These are phyloP conservation scores for Mycena olivaceomarginata DNA, from an alignment of 768 basidiomycete species.

Conservation along the genomic window DNA sequence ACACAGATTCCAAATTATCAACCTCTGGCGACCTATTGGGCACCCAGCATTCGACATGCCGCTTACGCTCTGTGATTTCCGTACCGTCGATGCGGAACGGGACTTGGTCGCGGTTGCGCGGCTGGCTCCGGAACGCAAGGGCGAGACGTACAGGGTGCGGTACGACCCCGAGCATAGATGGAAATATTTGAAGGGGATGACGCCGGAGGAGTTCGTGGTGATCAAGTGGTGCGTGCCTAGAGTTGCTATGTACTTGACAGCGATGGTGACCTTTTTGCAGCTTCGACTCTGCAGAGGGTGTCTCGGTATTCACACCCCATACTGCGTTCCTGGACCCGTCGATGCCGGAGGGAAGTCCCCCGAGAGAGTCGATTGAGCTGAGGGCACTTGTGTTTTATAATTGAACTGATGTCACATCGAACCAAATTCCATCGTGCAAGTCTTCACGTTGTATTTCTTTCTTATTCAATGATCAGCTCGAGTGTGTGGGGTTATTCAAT, in stretches of 20 bases:
- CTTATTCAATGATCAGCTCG: conserved; percentile 15
- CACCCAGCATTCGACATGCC: conserved; percentile 62
- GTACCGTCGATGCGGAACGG: conserved; percentile 55
- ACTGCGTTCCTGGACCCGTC: conserved; percentile 76
- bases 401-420: conserved; percentile 30
- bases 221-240: conserved; percentile 60
- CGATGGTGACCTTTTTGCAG: conserved; percentile 38
- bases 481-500: conserved; percentile 17
- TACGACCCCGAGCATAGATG: conserved; percentile 58
- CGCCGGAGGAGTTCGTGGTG: conserved; percentile 57
- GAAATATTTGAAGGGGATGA: conserved; percentile 60
- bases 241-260: conserved; percentile 10
- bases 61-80: conserved; percentile 63
- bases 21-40: conserved; percentile 67
- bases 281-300: conserved; percentile 55
- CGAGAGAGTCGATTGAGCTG: conserved; percentile 77
- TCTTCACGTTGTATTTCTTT: conserved; percentile 19
- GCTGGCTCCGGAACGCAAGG: conserved; percentile 58
- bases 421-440: conserved; percentile 31
- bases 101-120: conserved; percentile 58
- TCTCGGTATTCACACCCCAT: conserved; percentile 77
- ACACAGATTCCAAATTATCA: conserved; percentile 67
- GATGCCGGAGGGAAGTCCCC: conserved; percentile 69
- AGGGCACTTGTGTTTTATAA: conserved; percentile 81
- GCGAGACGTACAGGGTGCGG: conserved; percentile 60